A percentile compares a stretch with the other conserved stretches of the same genome.
These are phyloP conservation scores for Ophiostoma himal-ulmi DNA, from an alignment of 2,329 filamentous ascomycete genomes.

Conservation along the genomic window DNA sequence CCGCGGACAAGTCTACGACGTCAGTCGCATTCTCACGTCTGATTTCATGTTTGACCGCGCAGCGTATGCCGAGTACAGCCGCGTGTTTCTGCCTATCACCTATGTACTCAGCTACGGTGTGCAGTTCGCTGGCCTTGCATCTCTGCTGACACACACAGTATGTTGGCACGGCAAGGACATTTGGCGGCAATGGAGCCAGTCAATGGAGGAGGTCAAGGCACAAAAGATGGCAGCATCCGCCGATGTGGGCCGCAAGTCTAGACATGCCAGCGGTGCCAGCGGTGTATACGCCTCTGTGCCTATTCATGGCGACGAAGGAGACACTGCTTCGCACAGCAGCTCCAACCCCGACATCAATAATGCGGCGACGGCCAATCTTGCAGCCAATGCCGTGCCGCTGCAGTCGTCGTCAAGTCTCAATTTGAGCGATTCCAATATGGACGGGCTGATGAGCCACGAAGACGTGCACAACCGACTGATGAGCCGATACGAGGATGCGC, in stretches of 20 bases:
- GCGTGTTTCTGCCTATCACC: slow-evolving; percentile 78
- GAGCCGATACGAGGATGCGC: slow-evolving; percentile 75
- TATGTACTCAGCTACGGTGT: slow-evolving; percentile 83
- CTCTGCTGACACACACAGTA: slow-evolving; percentile 71
- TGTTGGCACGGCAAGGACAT: slow-evolving; percentile 85
- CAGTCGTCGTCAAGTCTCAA: slow-evolving; percentile 17
- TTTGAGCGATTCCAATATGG: slow-evolving; percentile 32
- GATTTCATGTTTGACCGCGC: slow-evolving; percentile 73
- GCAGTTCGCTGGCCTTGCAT: slow-evolving; percentile 76
- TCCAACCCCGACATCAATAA: slow-evolving; percentile 23
- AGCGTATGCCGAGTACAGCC: slow-evolving; percentile 74
- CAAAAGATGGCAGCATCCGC: background rate
- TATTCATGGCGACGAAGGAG: background rate
- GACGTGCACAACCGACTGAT: slow-evolving; percentile 83
- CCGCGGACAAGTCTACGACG: slow-evolving; percentile 71
- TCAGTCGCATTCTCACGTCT: slow-evolving; percentile 68
- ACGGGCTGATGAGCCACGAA: slow-evolving; percentile 61
- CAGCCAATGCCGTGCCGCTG: slow-evolving; percentile 21
- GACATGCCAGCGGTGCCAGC: background rate
- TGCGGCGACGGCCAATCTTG: slow-evolving; percentile 17
- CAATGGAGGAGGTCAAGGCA: slow-evolving; percentile 53
- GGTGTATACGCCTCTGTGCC: slow-evolving; percentile 21
- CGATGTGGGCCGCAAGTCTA: slow-evolving; percentile 4
- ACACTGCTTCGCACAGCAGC: slow-evolving; percentile 19
- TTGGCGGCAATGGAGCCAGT: slow-evolving; percentile 66